Base-by-base conservation (phyloP, 306 rosid genomes). In the Quercus robur region DNA sequence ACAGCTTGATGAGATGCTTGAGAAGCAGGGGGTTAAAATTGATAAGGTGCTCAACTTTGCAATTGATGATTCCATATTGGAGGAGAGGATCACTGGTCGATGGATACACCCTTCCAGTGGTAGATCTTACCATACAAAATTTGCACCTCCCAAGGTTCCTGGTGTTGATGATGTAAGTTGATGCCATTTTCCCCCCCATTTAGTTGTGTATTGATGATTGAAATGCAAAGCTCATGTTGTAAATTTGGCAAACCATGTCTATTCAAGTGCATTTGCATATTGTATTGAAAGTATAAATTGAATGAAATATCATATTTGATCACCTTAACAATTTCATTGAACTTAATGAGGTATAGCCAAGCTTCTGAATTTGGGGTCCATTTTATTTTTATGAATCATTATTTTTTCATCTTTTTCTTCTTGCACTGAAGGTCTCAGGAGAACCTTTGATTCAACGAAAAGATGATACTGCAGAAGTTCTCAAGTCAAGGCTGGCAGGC, bases 91-190 rank as follows among this genome's bases (percentile, higher is more conserved):
- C 70, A 93, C 97, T 28, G 97, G 97, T 61, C 94, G 97, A 38
- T 94, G 99, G 99, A 93, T 93, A 76, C 99, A 94, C 87, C 94
- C 97, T 19, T 78, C 94, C 35, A 94, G 99, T 83, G 99, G 99
- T 70, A 88, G 97, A 84, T 89, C 90, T 57, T 94, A 94, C 82
- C 99, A 94, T 83, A 90, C 95, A 1, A 94, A 91, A 86, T 94
- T 88, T 85, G 94, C 97, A 25, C 99, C 97, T 70, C 94, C 99
- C 23, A 94, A 88, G 89, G 78, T 57, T 77, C 79, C 91, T 23
- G 97, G 94, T n/a, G 86, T 85, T 75, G 99, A 94, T 87, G 99
- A 94, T 90, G 99, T 88, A 85, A 88, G 77, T 73, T 51, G 28
- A 63, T 35, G 15, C 26, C 26, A 18, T 15, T 64, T 35, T 10